phyloP scores from a whole-genome alignment of 78 protist species.

The Creolimax fragrantissima region DNA sequence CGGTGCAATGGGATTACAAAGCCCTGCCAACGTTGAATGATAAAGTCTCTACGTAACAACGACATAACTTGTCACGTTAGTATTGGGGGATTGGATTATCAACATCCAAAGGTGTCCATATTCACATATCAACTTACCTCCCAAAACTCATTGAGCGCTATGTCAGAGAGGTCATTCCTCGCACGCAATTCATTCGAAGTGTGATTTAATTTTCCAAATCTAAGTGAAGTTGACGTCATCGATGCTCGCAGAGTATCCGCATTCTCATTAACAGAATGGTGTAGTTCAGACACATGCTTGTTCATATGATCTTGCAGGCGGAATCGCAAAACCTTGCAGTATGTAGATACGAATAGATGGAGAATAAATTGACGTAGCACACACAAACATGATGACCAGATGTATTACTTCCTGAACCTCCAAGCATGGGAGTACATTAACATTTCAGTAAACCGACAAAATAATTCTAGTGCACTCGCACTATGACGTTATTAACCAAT shows the following conservation, averaged over 20 bases:
- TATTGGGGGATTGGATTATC: too few species aligned
- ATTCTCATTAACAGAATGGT: background rate
- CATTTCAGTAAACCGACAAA: too few species aligned
- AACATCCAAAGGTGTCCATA: too few species aligned
- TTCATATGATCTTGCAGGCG: background rate
- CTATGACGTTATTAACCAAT: too few species aligned
- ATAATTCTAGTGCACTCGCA: too few species aligned
- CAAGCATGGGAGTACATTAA: background rate
- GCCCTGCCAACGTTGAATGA: background rate
- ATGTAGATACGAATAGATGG: too few species aligned
- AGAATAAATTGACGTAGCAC: background rate
- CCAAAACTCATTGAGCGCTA: background rate
- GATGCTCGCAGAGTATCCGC: background rate
- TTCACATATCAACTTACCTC: background rate
- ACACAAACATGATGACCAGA: background rate
- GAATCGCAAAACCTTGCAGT: background rate
- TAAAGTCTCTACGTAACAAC: too few species aligned
- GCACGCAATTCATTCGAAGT: background rate
- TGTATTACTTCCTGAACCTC: background rate
- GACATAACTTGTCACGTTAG: too few species aligned
- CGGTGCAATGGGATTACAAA: background rate
- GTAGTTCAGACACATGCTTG: background rate
- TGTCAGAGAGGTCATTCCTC: background rate
- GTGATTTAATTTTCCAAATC: background rate
- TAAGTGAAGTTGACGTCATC: background rate